Percentiles rank a stretch among this genome's conserved stretches.
phyloP scores from a whole-genome alignment of 331 rosid species.

The Stylosanthes scabra region DNA sequence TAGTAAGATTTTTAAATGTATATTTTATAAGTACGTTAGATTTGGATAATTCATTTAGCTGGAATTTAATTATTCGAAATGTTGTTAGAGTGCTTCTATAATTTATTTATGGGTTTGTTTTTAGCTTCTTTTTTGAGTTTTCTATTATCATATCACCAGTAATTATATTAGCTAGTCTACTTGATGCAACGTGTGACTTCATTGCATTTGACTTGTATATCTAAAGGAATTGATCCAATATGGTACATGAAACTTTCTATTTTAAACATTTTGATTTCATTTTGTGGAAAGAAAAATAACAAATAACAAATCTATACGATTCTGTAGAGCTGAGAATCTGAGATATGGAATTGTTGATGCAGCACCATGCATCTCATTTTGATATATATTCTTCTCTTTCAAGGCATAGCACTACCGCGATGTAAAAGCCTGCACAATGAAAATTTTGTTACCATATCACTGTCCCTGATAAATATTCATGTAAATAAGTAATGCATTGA shows the following conservation, averaged over 20 bases:
- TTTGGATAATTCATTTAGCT: too few relatives aligned
- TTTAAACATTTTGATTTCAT: neutral
- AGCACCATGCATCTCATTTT: constrained; percentile 6
- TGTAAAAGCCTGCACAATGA: constrained; percentile 45
- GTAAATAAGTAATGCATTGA: neutral
- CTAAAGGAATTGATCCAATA: neutral
- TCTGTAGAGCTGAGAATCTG: neutral
- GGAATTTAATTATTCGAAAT: too few relatives aligned
- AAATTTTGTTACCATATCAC: constrained; percentile 12
- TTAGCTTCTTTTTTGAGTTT: too few relatives aligned
- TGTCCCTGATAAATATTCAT: too few relatives aligned
- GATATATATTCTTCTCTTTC: constrained; percentile 3
- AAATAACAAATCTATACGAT: constrained; percentile 10
- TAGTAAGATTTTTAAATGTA: too few relatives aligned
- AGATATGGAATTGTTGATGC: neutral
- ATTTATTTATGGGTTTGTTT: too few relatives aligned
- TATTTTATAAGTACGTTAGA: too few relatives aligned
- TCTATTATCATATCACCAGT: too few relatives aligned
- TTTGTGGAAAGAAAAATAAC: constrained; percentile 12
- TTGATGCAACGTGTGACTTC: neutral
- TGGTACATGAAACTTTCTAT: neutral
- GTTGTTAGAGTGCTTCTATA: too few relatives aligned
- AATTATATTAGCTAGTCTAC: too few relatives aligned
- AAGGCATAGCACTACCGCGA: constrained; percentile 25
- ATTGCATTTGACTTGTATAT: neutral